Evolutionary conservation across 2,329 filamentous ascomycete species (phyloP), one percentile per base, ranked within the genome.

Genomic region (Diaporthe sp.): DNA sequence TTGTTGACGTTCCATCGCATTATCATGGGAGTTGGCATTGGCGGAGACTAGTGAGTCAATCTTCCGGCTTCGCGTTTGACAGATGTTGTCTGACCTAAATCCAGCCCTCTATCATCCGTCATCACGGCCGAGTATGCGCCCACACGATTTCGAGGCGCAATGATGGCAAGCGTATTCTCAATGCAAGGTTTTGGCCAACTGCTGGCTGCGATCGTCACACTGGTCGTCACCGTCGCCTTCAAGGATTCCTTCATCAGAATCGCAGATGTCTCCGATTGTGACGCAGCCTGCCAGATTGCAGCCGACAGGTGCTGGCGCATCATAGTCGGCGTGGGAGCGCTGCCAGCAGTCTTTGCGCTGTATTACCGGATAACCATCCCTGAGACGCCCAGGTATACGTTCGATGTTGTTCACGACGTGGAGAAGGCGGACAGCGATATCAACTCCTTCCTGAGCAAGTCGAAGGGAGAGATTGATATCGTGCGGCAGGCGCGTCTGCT

Each of bases 181-280:
- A 96, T 96, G 93, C 94, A 97, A 80, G 94, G 94, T 64, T 86
- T 95, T 35, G 94, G 94, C n/a, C 94, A 96, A 80, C 90, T 96
- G 69, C 86, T 87, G 28, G 92, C 93, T 17, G 92, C 93, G 35
- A 85, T 95, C 8, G 88, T 96, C 28, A 91, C 93, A 17, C 85
- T 96, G 45, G 89, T 95, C 71, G 92, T 92, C 50, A 92, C 92
- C 0, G 84, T 88, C 22, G 90, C 89, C 3, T 95, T 94, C 84
- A 91, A 91, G 78, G 80, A 81, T 25, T 84, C 87, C 0, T 89
- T 89, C 76, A 77, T 83, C 61, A 79, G 79, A 52, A 83, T 87
- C 28, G 82, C 87, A 15, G 81, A 84, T 38, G 81, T 85, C 17
- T 78, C 78, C 15, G 74, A 80, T 22, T 96, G 94, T 80, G 87